A percentile compares a stretch with the other conserved stretches of the same genome.
phyloP scores from a whole-genome alignment of 2,329 filamentous ascomycete genomes.

The Aspergillus thermomutatus region DNA sequence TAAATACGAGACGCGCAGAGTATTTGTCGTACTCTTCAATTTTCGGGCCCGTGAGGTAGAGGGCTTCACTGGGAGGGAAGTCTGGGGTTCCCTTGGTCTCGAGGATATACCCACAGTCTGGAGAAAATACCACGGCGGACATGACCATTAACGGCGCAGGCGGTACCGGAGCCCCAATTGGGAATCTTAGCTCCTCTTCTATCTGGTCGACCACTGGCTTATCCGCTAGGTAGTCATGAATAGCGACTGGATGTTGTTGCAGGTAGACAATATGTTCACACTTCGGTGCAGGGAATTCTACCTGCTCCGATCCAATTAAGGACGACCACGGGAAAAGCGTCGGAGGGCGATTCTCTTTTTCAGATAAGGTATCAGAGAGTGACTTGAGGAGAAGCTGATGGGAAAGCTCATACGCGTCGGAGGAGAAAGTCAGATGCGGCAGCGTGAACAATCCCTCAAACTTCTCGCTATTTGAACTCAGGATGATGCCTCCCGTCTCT shows the following conservation, averaged over 20 bases:
- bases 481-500: slow-evolving; percentile 70
- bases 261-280: slow-evolving; percentile 89
- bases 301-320: slow-evolving; percentile 51
- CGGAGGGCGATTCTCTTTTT: slow-evolving; percentile 58
- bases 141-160: slow-evolving; percentile 52
- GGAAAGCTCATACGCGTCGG: slow-evolving; percentile 54
- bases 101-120: slow-evolving; percentile 64
- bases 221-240: slow-evolving; percentile 29
- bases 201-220: slow-evolving; percentile 46
- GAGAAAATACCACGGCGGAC: slow-evolving; percentile 61
- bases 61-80: slow-evolving; percentile 47
- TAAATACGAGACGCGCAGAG: slow-evolving; percentile 51
- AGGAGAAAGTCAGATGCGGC: slow-evolving; percentile 71
- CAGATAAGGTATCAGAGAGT: slow-evolving; percentile 60
- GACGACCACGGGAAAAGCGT: slow-evolving; percentile 73
- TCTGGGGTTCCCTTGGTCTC: slow-evolving; percentile 59
- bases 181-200: slow-evolving; percentile 58
- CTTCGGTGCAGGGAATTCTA: slow-evolving; percentile 59
- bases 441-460: slow-evolving; percentile 88
- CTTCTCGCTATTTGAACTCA: slow-evolving; percentile 91
- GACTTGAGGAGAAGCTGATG: slow-evolving; percentile 69
- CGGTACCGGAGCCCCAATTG: slow-evolving; percentile 55
- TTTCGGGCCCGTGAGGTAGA: slow-evolving; percentile 57
- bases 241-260: slow-evolving; percentile 54
- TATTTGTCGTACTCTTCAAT: slow-evolving; percentile 53